Conservation (phyloP, 495 filamentous ascomycete genomes). For the Cetradonia linearis region DNA sequence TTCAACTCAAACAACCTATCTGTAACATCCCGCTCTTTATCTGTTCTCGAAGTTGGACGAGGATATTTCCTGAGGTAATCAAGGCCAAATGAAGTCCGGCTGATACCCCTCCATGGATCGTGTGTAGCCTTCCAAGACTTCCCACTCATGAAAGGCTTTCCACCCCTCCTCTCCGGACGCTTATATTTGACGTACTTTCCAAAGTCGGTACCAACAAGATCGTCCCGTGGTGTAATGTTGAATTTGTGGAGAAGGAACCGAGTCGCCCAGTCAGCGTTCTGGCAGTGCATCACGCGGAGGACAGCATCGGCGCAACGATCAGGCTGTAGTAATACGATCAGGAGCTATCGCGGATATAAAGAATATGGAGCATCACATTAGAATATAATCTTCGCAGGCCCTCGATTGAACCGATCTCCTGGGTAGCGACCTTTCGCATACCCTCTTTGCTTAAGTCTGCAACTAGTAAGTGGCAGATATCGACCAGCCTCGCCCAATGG, state of each 20-base stretch:
- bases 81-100: constrained; percentile 39
- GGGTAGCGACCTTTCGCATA: constrained; percentile 36
- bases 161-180: constrained; percentile 36
- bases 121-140: constrained; percentile 40
- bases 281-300: constrained; percentile 44
- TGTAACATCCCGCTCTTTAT: constrained; percentile 6
- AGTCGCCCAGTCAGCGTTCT: constrained; percentile 44
- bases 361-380: constrained; percentile 16
- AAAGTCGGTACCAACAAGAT: constrained; percentile 40
- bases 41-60: constrained; percentile 14
- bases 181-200: constrained; percentile 40
- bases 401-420: constrained; percentile 38
- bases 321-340: constrained; percentile 16
- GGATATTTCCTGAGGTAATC: constrained; percentile 43
- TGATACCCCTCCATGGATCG: constrained; percentile 45
- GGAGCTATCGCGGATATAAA: background rate
- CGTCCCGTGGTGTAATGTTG: constrained; percentile 38
- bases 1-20: constrained; percentile 42
- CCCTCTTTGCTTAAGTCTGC: constrained; percentile 23
- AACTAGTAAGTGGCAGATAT: constrained; percentile 2
- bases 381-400: constrained; percentile 35
- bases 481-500: too few species aligned
- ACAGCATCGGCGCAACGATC: constrained; percentile 30
- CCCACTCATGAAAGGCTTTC: constrained; percentile 40
- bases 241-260: constrained; percentile 43